Percentiles rank a stretch among this genome's conserved stretches.
Evolutionary conservation across 805 yeast genomes (phyloP).

Genomic region (Komagataella phaffii): DNA sequence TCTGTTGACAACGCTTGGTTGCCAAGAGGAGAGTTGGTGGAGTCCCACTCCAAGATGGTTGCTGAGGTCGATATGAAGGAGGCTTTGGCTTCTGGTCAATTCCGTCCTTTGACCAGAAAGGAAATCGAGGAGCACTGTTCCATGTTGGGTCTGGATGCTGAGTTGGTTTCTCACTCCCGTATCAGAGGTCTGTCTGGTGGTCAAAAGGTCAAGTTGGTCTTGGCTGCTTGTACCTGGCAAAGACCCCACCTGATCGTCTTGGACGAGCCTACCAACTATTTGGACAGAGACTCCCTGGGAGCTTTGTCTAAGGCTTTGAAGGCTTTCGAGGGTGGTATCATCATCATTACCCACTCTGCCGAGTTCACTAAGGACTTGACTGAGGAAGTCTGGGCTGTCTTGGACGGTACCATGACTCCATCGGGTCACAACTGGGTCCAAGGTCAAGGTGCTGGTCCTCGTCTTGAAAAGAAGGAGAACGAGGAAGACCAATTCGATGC

Average conservation of each 20-base stretch:
- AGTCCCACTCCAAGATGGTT: slow-evolving; percentile 97
- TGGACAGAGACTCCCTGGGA: slow-evolving; percentile 98
- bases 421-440: slow-evolving; percentile 99
- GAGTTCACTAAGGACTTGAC: slow-evolving; percentile 99
- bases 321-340: slow-evolving; percentile 99
- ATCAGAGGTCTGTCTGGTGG: slow-evolving; percentile 99
- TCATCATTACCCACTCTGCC: slow-evolving; percentile 99
- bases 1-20: slow-evolving; percentile 99
- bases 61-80: slow-evolving; percentile 99
- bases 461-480: slow-evolving; percentile 93
- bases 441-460: slow-evolving; percentile 99
- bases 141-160: slow-evolving; percentile 97
- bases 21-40: slow-evolving; percentile 96
- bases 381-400: slow-evolving; percentile 99
- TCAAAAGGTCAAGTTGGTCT: slow-evolving; percentile 98
- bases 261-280: slow-evolving; percentile 99
- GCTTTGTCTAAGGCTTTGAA: slow-evolving; percentile 98
- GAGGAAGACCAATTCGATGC: slow-evolving; percentile 99
- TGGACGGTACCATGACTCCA: slow-evolving; percentile 98
- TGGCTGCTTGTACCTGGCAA: slow-evolving; percentile 99
- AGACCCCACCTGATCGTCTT: slow-evolving; percentile 99
- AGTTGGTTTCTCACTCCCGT: slow-evolving; percentile 98
- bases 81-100: slow-evolving; percentile 99
- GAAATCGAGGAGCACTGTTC: slow-evolving; percentile 98
- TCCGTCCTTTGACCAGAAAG: slow-evolving; percentile 99